Evolutionary conservation across 805 yeast genomes (phyloP), one percentile per base, ranked within the genome.

Genomic region (Nakazawaea molendinolei): DNA sequence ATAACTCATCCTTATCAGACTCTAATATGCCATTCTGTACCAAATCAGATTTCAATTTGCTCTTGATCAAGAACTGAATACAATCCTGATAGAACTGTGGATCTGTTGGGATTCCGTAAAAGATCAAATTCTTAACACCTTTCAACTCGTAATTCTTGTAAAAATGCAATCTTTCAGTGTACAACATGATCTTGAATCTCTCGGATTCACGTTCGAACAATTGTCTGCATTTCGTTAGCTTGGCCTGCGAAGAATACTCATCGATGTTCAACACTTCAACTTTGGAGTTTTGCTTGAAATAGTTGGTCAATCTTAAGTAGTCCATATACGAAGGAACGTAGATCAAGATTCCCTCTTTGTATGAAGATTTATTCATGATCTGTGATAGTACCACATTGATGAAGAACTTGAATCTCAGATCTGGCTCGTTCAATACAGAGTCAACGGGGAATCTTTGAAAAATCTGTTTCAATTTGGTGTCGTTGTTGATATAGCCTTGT

Each of bases 141-240:
- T 71, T 74, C 34, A 92, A 66, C 40, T 84, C 89, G 55, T 73
- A 89, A 35, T 97, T 70, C 45, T 95, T 75, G 63, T 79, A 92
- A 53, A 86, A 92, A 57, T 92, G 97, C 53, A 90, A 64, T 68
- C 98, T 79, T 51, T 90, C 97, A 0, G 97, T 85, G 58, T 90
- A 90, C n/a, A 92, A 59, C 63, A 92, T 55, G 19, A 90, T 69
- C 49, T 83, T 79, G 21, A 65, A 61, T 38, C 78, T 69, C 3
- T 38, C 31, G 3, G 72, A 72, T 2, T 76, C 74, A 28, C 74
- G 68, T 22, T 71, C 74, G 52, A 92, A 92, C 25, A 69, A 60
- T 6, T 85, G 70, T 45, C 97, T 69, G 14, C 79, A 74, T 32
- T 86, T 67, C 1, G 86, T 74, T 23, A 86, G 55, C 39, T 82